Percentiles rank a stretch among this genome's conserved stretches.
phyloP scores from a whole-genome alignment of 257 asterid species.

The Scutellaria baicalensis region DNA sequence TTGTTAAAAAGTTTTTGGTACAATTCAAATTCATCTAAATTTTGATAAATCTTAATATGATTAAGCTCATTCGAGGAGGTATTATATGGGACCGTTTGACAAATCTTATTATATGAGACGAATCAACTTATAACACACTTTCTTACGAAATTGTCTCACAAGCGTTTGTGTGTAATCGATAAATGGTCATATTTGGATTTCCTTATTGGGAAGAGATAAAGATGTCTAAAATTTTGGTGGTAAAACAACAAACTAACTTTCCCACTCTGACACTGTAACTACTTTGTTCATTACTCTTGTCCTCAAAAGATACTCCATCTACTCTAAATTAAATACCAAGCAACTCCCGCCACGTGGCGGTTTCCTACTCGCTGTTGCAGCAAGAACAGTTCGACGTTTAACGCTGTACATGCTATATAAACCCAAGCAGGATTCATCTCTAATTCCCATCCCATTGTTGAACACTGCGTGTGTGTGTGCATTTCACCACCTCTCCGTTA shows the following conservation, averaged over 20 bases:
- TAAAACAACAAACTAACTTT: slow-evolving; percentile 7
- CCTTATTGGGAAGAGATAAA: background rate
- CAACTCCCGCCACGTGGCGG: slow-evolving; percentile 28
- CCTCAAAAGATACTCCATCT: background rate
- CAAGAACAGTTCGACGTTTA: slow-evolving; percentile 22
- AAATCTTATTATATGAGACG: no score
- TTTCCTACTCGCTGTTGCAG: background rate
- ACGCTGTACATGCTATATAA: slow-evolving; percentile 27
- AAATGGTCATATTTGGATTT: background rate
- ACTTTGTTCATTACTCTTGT: background rate
- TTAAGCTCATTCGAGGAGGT: no score
- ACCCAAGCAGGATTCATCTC: background rate
- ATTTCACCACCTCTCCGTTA: slow-evolving; percentile 1
- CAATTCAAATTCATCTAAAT: no score
- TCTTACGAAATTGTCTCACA: no score
- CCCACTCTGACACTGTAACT: background rate
- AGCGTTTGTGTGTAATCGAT: no score
- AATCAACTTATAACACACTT: no score
- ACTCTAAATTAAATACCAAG: background rate
- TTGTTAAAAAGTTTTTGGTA: no score
- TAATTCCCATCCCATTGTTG: slow-evolving; percentile 13
- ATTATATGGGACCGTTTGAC: no score
- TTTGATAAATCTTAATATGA: no score
- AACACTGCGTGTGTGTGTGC: slow-evolving; percentile 4
- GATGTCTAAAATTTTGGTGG: background rate